Percentiles rank a stretch among this genome's conserved stretches.
phyloP scores from a whole-genome alignment of 257 asterid genomes.

The Capsicum baccatum region DNA sequence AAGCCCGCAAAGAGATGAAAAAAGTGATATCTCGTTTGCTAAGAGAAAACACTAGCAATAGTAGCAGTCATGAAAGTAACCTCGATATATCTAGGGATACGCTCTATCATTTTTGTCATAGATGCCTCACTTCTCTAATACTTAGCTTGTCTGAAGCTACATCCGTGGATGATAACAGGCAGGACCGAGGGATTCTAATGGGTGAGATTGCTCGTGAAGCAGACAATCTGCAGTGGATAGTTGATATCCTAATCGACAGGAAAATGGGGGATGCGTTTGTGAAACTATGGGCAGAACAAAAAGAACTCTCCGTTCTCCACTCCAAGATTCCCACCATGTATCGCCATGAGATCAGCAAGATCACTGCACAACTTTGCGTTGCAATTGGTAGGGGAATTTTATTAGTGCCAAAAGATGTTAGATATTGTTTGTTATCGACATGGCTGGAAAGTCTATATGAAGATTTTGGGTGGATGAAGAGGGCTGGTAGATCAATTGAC shows the following conservation, averaged over 20 bases:
- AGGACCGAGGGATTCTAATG: constrained; percentile 81
- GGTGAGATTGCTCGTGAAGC: constrained; percentile 84
- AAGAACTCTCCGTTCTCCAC: constrained; percentile 79
- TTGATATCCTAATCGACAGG: constrained; percentile 65
- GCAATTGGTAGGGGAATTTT: constrained; percentile 82
- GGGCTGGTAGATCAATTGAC: constrained; percentile 71
- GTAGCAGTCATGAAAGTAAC: constrained; percentile 27
- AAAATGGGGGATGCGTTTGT: constrained; percentile 85
- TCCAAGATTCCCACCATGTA: constrained; percentile 81
- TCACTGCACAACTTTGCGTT: constrained; percentile 83
- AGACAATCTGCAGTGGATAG: constrained; percentile 89
- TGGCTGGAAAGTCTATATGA: constrained; percentile 93
- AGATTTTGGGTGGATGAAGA: constrained; percentile 89
- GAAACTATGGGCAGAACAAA: constrained; percentile 85
- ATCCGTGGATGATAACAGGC: constrained; percentile 56
- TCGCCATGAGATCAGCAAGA: constrained; percentile 82
- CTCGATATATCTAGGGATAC: constrained; percentile 65
- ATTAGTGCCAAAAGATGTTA: constrained; percentile 68
- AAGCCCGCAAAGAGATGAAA: constrained; percentile 83
- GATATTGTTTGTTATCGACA: constrained; percentile 64
- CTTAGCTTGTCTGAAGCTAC: constrained; percentile 72
- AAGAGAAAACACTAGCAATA: constrained; percentile 49
- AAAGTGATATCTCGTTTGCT: constrained; percentile 60
- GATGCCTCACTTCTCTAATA: constrained; percentile 76
- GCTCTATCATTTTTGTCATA: constrained; percentile 72